A percentile compares a stretch with the other conserved stretches of the same genome.
Evolutionary conservation across 805 yeast species (phyloP).

Genomic region (Metschnikowia drakensbergensis): DNA sequence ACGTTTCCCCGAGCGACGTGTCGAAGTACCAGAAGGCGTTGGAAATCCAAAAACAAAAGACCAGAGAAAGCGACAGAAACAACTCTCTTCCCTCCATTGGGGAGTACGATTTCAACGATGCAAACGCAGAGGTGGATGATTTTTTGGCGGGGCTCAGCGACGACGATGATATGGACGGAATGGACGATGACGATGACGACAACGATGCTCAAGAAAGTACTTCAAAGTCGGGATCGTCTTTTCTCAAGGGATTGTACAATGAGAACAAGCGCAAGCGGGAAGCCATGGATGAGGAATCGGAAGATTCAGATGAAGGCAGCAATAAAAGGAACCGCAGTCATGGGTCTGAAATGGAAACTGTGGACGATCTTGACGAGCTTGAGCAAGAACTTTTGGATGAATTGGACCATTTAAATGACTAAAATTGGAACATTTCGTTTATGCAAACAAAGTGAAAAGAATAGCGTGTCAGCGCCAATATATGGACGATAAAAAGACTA

Average conservation of each 20-base stretch:
- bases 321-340: conserved; percentile 4
- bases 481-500: too few species aligned
- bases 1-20: conserved; percentile 43
- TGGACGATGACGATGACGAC: conserved; percentile 27
- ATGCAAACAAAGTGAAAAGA: too few species aligned
- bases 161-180: conserved; percentile 29
- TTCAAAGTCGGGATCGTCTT: conserved; percentile 16
- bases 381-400: conserved; percentile 52
- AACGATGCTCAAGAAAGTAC: conserved; percentile 11
- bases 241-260: conserved; percentile 25
- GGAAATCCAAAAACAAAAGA: conserved; percentile 19
- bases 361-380: conserved; percentile 41
- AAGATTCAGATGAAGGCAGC: conserved; percentile 6
- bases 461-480: too few species aligned
- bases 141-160: conserved; percentile 45
- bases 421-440: not conserved
- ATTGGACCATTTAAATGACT: conserved; percentile 39
- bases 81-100: conserved; percentile 30
- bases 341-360: not conserved
- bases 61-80: conserved; percentile 13
- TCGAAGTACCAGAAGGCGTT: conserved; percentile 38
- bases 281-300: conserved; percentile 10
- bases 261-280: conserved; percentile 17
- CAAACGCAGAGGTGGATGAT: conserved; percentile 45
- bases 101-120: conserved; percentile 40